Percentiles rank a stretch among this genome's conserved stretches.
phyloP scores from a whole-genome alignment of 1,139 yeast genomes.

The Pichiaceae sp. region DNA sequence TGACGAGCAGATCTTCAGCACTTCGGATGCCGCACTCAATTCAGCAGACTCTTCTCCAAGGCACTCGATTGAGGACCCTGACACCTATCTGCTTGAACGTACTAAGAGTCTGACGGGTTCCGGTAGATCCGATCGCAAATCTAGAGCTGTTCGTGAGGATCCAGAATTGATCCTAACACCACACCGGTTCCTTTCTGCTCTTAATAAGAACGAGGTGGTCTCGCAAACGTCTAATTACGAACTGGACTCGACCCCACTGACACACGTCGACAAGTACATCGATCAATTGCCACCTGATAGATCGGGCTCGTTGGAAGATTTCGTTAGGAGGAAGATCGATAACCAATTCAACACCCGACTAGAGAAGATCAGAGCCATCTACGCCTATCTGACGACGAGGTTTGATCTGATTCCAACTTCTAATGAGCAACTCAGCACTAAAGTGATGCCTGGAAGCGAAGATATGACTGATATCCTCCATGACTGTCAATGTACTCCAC shows the following conservation, averaged over 20 bases:
- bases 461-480: slow-evolving; percentile 21
- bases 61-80: neutral
- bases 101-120: slow-evolving; percentile 64
- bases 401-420: slow-evolving; percentile 21
- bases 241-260: slow-evolving; percentile 18
- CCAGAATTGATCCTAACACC: slow-evolving; percentile 64
- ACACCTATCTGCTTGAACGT: slow-evolving; percentile 49
- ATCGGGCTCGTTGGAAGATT: slow-evolving; percentile 32
- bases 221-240: slow-evolving; percentile 6
- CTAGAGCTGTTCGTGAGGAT: slow-evolving; percentile 60
- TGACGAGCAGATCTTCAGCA: slow-evolving; percentile 16
- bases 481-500: slow-evolving; percentile 50
- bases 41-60: neutral
- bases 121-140: slow-evolving; percentile 64
- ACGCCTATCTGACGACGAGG: slow-evolving; percentile 48
- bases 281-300: slow-evolving; percentile 17
- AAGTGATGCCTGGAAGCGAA: slow-evolving; percentile 17
- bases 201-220: slow-evolving; percentile 35
- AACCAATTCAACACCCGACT: slow-evolving; percentile 34
- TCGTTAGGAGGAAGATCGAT: slow-evolving; percentile 37
- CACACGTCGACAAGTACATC: slow-evolving; percentile 20
- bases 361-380: slow-evolving; percentile 56
- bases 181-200: slow-evolving; percentile 47
- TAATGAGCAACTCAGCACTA: slow-evolving; percentile 20
- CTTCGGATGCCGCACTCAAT: neutral